phyloP scores from a whole-genome alignment of 192 early-diverging fungal species.

The Backusella westeae region DNA sequence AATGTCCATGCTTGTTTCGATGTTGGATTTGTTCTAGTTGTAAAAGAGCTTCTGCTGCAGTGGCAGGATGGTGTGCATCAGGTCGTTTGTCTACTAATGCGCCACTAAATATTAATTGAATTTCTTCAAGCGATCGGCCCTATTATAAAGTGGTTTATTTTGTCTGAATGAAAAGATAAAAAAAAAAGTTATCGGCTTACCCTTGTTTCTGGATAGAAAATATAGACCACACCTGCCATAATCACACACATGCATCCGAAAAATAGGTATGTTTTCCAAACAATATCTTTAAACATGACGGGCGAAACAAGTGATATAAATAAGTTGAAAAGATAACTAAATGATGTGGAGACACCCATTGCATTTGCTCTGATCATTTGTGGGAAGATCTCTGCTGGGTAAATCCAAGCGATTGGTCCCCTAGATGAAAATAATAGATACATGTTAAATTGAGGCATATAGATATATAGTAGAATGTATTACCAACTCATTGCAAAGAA shows the following conservation, averaged over 20 bases:
- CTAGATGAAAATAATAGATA: constrained; percentile 19
- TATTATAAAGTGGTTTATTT: not conserved
- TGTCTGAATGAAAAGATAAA: no score
- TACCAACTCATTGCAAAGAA: constrained; percentile 68
- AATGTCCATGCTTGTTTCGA: not conserved
- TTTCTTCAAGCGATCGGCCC: constrained; percentile 28
- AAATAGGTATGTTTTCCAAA: constrained; percentile 63
- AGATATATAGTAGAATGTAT: not conserved
- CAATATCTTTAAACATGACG: constrained; percentile 57
- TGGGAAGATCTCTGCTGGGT: constrained; percentile 76
- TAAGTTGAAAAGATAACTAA: not conserved
- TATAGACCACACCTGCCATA: constrained; percentile 53
- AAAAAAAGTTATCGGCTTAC: not conserved
- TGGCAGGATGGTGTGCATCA: constrained; percentile 30
- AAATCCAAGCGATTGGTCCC: constrained; percentile 81
- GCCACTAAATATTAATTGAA: constrained; percentile 32
- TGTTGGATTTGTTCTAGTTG: not conserved
- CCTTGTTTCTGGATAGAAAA: constrained; percentile 80
- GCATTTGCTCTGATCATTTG: constrained; percentile 81
- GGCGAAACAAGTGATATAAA: constrained; percentile 43
- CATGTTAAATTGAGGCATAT: not conserved
- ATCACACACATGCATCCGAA: constrained; percentile 62
- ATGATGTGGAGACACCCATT: constrained; percentile 65
- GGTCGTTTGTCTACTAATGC: constrained; percentile 19
- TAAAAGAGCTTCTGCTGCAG: constrained; percentile 26